A percentile compares a stretch with the other conserved stretches of the same genome.
Conservation (phyloP, 1,284 basidiomycete species). For the Pulchroboletus neoregius region DNA sequence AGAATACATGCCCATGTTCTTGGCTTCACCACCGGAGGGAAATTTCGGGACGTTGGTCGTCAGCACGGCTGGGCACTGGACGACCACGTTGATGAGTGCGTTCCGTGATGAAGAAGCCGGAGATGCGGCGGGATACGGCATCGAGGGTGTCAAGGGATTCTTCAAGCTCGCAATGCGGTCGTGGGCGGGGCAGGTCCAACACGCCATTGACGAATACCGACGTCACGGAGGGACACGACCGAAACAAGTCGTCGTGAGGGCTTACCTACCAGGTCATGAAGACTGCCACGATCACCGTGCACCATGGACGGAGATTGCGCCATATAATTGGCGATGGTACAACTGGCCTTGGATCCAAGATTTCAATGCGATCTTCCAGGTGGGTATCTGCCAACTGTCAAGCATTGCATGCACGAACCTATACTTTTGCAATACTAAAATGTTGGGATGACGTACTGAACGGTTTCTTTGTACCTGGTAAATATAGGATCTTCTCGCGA, state of each 20-base stretch:
- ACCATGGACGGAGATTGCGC: conserved; percentile 43
- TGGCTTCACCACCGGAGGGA: conserved; percentile 41
- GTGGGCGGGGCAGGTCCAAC: conserved; percentile 53
- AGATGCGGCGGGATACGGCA: conserved; percentile 41
- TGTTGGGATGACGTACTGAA: conserved; percentile 4
- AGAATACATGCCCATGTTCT: conserved; percentile 51
- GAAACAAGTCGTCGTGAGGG: conserved; percentile 51
- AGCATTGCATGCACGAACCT: background rate
- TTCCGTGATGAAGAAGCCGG: conserved; percentile 38
- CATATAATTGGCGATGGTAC: conserved; percentile 47
- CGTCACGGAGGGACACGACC: conserved; percentile 29
- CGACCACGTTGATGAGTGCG: conserved; percentile 49
- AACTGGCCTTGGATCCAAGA: conserved; percentile 60
- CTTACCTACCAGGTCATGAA: conserved; percentile 64
- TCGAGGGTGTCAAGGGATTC: conserved; percentile 49
- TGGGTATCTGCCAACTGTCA: conserved; percentile 21
- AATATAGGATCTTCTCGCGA: conserved; percentile 40
- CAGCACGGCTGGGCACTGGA: conserved; percentile 67
- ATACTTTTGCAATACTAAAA: too few species aligned
- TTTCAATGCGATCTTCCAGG: conserved; percentile 56
- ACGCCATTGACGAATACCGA: conserved; percentile 27
- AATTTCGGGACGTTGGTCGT: conserved; percentile 58
- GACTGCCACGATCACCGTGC: conserved; percentile 48
- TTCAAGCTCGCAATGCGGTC: conserved; percentile 50
- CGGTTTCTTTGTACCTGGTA: background rate